These are phyloP conservation scores for Acanthamoeba sp. DNA, from an alignment of 208 protist species.

Conservation along the genomic window DNA sequence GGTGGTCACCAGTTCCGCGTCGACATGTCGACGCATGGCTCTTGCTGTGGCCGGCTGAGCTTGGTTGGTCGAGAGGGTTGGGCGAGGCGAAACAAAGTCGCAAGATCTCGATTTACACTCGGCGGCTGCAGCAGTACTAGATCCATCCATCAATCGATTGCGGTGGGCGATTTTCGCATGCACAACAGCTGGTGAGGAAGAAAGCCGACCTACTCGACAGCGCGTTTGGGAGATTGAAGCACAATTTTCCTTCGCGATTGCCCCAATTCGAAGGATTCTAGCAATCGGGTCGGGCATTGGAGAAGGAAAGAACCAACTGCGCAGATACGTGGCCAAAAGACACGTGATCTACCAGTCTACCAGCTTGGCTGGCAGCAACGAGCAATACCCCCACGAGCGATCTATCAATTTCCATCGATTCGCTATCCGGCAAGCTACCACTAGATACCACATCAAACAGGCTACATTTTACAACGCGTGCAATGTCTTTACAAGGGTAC, in stretches of 20 bases:
- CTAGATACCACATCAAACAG: background rate
- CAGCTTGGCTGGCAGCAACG: too few species aligned
- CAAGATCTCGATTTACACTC: background rate
- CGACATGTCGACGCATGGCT: background rate
- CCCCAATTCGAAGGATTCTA: background rate
- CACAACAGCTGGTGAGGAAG: background rate
- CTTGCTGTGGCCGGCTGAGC: background rate
- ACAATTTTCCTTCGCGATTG: background rate
- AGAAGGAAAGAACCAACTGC: background rate
- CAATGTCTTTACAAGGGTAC: conserved; percentile 9
- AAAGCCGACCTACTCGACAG: background rate
- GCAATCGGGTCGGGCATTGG: background rate
- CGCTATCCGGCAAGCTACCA: background rate
- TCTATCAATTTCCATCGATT: background rate
- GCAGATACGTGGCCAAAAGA: background rate
- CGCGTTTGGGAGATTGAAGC: background rate
- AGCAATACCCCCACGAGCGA: background rate
- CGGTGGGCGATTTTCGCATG: background rate
- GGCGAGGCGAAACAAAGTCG: too few species aligned
- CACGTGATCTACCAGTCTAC: too few species aligned
- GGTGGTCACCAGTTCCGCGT: background rate
- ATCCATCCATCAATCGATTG: background rate
- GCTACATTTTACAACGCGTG: background rate
- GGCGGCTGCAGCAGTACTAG: too few species aligned
- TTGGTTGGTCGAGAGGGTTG: background rate